Percentiles rank a stretch among this genome's conserved stretches.
Evolutionary conservation across 139 green algal species (phyloP).

Genomic region (Chlorella vulgaris): DNA sequence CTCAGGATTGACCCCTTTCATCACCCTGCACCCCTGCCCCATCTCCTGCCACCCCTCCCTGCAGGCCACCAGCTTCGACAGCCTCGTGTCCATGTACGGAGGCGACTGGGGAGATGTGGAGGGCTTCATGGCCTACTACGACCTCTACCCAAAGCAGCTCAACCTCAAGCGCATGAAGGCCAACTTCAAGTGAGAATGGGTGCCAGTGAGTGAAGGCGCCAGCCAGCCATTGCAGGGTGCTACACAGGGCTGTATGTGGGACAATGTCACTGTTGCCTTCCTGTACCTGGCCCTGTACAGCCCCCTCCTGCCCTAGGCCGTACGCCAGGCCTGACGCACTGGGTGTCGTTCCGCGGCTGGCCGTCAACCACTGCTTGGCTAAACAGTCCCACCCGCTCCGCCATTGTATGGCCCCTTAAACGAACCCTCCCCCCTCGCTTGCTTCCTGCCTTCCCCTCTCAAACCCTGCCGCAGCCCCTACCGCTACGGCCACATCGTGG

Average conservation of each 20-base stretch:
- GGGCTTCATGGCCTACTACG: slow-evolving; percentile 31
- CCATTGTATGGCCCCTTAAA: too few species aligned
- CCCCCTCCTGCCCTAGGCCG: too few species aligned
- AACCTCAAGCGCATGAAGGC: slow-evolving; percentile 7
- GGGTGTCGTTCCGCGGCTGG: background rate
- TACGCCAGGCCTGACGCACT: too few species aligned
- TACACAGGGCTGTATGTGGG: too few species aligned
- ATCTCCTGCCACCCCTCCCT: background rate
- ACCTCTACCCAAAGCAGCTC: slow-evolving; percentile 16
- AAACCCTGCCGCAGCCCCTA: slow-evolving; percentile 30
- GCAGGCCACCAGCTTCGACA: background rate
- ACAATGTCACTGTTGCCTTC: background rate
- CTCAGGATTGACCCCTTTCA: too few species aligned
- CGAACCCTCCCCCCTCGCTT: too few species aligned
- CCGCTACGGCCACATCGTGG: slow-evolving; percentile 32
- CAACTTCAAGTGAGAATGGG: slow-evolving; percentile 15
- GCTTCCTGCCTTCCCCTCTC: background rate
- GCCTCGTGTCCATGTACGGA: background rate
- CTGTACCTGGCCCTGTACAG: too few species aligned
- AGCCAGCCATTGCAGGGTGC: too few species aligned
- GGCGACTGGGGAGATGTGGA: background rate
- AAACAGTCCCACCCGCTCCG: too few species aligned
- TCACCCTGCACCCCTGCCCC: background rate
- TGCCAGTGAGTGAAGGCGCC: background rate
- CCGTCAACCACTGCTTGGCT: background rate